Evolutionary conservation across 2,329 filamentous ascomycete species (phyloP).

Genomic region (Fusarium hostae): DNA sequence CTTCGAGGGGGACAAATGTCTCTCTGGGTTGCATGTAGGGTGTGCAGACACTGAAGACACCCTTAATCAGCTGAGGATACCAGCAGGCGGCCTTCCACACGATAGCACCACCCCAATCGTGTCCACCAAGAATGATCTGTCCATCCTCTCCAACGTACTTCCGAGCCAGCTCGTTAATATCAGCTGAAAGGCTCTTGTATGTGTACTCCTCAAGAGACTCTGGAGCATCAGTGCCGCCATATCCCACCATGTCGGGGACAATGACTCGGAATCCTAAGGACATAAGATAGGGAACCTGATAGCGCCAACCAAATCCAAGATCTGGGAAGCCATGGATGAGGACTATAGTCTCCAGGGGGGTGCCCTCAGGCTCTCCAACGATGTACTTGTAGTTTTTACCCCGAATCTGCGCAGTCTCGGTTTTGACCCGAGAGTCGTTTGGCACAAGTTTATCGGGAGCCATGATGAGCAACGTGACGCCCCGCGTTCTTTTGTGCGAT

Average conservation of each 20-base stretch:
- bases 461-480: slow-evolving; percentile 49
- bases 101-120: slow-evolving; percentile 90
- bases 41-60: slow-evolving; percentile 84
- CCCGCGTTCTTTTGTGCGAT: not conserved
- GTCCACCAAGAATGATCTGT: slow-evolving; percentile 83
- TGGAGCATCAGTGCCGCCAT: slow-evolving; percentile 79
- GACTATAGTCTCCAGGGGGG: slow-evolving; percentile 61
- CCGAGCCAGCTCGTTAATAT: slow-evolving; percentile 77
- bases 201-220: slow-evolving; percentile 71
- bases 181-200: slow-evolving; percentile 76
- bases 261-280: slow-evolving; percentile 81
- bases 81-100: slow-evolving; percentile 80
- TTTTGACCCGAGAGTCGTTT: slow-evolving; percentile 73
- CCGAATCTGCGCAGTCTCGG: slow-evolving; percentile 71
- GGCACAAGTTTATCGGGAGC: slow-evolving; percentile 71
- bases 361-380: slow-evolving; percentile 60
- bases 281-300: slow-evolving; percentile 83
- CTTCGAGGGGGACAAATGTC: slow-evolving; percentile 66
- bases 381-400: slow-evolving; percentile 77
- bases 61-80: slow-evolving; percentile 77
- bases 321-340: slow-evolving; percentile 85
- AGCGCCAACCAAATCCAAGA: slow-evolving; percentile 85
- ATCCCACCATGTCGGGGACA: slow-evolving; percentile 87
- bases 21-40: slow-evolving; percentile 70
- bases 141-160: slow-evolving; percentile 58